These are phyloP conservation scores for Pulveroboletus sp. DNA, from an alignment of 768 basidiomycete genomes.

Conservation along the genomic window DNA sequence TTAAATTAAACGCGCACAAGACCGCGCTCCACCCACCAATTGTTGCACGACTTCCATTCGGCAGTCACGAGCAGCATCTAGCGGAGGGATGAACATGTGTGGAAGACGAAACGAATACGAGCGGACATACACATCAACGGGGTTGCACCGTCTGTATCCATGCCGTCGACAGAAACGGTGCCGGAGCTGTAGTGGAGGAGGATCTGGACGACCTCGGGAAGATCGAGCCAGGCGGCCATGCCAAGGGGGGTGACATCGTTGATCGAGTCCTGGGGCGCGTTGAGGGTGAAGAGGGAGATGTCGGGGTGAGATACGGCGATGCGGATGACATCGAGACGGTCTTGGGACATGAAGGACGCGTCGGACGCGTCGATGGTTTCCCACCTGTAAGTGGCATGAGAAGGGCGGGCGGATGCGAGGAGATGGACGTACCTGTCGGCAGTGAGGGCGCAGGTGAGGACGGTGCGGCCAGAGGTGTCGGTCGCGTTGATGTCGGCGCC, in stretches of 20 bases:
- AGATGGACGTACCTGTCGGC: conserved; percentile 57
- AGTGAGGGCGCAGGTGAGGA: conserved; percentile 67
- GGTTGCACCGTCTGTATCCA: conserved; percentile 74
- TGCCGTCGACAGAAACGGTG: conserved; percentile 66
- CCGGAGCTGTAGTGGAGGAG: conserved; percentile 64
- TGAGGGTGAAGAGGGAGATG: conserved; percentile 66
- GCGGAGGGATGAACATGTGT: not conserved
- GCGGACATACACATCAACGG: conserved; percentile 75
- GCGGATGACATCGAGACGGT: conserved; percentile 57
- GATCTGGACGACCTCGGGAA: conserved; percentile 54
- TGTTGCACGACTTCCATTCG: conserved; percentile 62
- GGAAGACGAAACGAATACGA: conserved; percentile 1
- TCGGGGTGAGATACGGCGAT: conserved; percentile 53
- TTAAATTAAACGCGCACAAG: conserved; percentile 11
- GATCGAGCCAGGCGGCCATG: conserved; percentile 76
- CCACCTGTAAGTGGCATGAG: conserved; percentile 46
- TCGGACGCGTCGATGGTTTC: conserved; percentile 64
- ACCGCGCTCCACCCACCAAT: conserved; percentile 45
- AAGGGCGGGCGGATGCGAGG: conserved; percentile 1
- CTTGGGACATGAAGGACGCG: conserved; percentile 62
- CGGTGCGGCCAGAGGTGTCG: conserved; percentile 58
- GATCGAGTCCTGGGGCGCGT: conserved; percentile 68
- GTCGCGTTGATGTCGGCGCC: conserved; percentile 71
- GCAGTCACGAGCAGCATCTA: conserved; percentile 78
- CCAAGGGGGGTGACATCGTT: conserved; percentile 76